Evolutionary conservation across 257 asterid genomes (phyloP).

Genomic region (Salvia rosmarinus): DNA sequence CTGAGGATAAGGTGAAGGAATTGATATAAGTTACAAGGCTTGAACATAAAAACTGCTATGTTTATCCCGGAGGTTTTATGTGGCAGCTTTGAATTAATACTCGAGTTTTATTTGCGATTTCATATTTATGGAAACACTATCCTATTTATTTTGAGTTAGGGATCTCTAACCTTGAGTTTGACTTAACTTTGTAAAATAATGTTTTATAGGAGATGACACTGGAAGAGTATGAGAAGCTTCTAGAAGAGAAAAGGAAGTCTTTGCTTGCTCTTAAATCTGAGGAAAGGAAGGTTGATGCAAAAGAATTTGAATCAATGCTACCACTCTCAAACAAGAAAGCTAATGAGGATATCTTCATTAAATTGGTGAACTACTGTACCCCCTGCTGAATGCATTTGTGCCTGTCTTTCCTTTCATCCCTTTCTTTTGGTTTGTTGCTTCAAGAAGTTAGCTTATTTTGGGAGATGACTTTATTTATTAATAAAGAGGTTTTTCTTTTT

Average conservation of each 20-base stretch:
- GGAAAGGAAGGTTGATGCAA: conserved; percentile 76
- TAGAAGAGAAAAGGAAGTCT: conserved; percentile 80
- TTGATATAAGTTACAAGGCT: background rate
- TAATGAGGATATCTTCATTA: conserved; percentile 65
- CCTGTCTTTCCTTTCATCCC: background rate
- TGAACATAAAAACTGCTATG: background rate
- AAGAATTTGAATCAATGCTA: conserved; percentile 80
- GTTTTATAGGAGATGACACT: conserved; percentile 80
- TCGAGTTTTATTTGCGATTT: background rate
- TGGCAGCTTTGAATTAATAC: background rate
- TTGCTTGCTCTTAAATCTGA: conserved; percentile 63
- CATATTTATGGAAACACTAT: no score
- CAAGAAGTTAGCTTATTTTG: background rate
- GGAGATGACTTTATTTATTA: background rate
- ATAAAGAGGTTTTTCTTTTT: background rate
- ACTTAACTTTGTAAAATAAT: conserved; percentile 16
- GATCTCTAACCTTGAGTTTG: background rate
- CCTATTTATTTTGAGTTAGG: no score
- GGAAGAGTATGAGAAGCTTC: conserved; percentile 85
- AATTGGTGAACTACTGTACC: conserved; percentile 61
- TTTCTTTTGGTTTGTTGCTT: background rate
- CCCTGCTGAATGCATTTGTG: background rate
- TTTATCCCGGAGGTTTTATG: background rate
- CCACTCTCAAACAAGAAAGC: conserved; percentile 73
- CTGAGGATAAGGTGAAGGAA: conserved; percentile 69